Conservation (phyloP, 2,329 filamentous ascomycete genomes). For the Aureobasidium sp. region DNA sequence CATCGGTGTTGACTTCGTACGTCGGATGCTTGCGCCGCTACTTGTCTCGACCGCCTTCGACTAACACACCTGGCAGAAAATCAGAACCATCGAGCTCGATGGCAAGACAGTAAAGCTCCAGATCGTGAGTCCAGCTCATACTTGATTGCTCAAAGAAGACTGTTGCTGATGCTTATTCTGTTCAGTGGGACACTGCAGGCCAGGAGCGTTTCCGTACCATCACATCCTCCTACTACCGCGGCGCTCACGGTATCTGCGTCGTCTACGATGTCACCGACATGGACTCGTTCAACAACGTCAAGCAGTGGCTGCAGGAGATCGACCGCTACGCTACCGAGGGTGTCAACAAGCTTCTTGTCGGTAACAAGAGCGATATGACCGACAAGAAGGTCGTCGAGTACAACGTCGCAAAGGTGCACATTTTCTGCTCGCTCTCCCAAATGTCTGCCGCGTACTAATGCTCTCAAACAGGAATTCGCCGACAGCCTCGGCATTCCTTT, state of each 20-base stretch:
- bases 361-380: slow-evolving; percentile 99
- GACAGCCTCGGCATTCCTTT: slow-evolving; percentile 98
- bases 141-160: background rate
- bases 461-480: slow-evolving; percentile 72
- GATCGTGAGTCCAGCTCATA: slow-evolving; percentile 59
- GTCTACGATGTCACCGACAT: slow-evolving; percentile 99
- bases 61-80: slow-evolving; percentile 62
- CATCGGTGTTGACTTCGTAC: slow-evolving; percentile 97
- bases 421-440: background rate
- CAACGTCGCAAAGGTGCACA: slow-evolving; percentile 89
- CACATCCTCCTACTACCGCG: slow-evolving; percentile 98
- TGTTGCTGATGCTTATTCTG: slow-evolving; percentile 17
- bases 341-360: slow-evolving; percentile 97
- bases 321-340: slow-evolving; percentile 98
- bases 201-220: slow-evolving; percentile 99
- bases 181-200: slow-evolving; percentile 95
- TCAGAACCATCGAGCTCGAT: slow-evolving; percentile 97
- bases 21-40: slow-evolving; percentile 30
- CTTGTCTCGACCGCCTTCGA: background rate
- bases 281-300: slow-evolving; percentile 99
- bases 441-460: background rate
- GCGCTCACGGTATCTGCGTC: slow-evolving; percentile 97
- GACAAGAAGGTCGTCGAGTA: slow-evolving; percentile 99
- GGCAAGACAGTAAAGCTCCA: slow-evolving; percentile 99
- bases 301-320: slow-evolving; percentile 99